Base-by-base conservation (phyloP, 805 yeast genomes). In the Candida tallmaniae region DNA sequence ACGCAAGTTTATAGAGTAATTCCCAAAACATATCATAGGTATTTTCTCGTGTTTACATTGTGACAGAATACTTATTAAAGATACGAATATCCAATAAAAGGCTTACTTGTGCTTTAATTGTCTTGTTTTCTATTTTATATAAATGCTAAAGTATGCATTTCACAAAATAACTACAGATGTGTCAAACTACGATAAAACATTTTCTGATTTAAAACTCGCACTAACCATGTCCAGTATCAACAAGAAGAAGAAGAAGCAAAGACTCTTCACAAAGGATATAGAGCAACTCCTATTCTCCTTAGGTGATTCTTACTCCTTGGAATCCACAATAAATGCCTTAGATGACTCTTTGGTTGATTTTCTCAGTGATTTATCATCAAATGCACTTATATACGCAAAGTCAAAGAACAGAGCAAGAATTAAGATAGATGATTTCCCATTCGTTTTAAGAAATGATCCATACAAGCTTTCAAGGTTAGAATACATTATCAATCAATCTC, bases 271-370 rank as follows among this genome's bases (percentile, higher is more conserved):
- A 20, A 62, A 58, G 24, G 73, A 66, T 41, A 62, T 66, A 18
- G 73, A 66, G 34, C 61, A 58, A 34, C 50, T 66, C 14, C 49
- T 66, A 9, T 66, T 55, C 35, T 57, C 70, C 4, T 42, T 66
- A 32, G 73, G 73, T 2, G 73, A 66, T 37, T 67, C 70, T 0
- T 59, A 59, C 7, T 57, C 65, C 10, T 51, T 54, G 4, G 71
- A 66, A 25, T 41, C 60, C 15, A 64, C 70, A 2, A 51, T 65
- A 2, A 58, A 51, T 36, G 52, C 65, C 7, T 47, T 66, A 4
- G 73, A 66, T 36, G 73, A 66, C 31, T 48, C 58, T 12, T 46
- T 66, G 11, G 54, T 51, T 29, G 70, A 65, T 37, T 66, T 51
- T 34, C 47, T 66, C 15, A 46, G 55, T 8, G 68, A 65, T 34